Percentiles rank a stretch among this genome's conserved stretches.
phyloP scores from a whole-genome alignment of 495 filamentous ascomycete species.

The Talaromyces ruber region DNA sequence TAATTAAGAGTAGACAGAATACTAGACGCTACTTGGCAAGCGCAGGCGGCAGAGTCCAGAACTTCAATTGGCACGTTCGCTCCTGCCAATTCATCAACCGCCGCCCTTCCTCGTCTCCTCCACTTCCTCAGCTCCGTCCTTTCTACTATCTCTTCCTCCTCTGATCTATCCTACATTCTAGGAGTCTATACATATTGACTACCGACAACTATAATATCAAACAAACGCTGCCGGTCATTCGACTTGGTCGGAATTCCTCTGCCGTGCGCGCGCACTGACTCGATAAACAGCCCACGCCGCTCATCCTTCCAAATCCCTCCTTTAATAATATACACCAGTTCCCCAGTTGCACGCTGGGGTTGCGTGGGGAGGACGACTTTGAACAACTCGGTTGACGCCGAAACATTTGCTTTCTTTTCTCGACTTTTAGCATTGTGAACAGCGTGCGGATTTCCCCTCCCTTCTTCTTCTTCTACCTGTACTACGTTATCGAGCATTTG shows the following conservation, averaged over 20 bases:
- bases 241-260: neutral
- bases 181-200: neutral
- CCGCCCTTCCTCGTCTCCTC: neutral
- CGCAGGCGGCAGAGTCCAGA: constrained; percentile 1
- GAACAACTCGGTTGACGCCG: neutral
- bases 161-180: neutral
- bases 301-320: neutral
- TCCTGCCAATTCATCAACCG: constrained; percentile 1
- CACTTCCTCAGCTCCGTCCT: neutral
- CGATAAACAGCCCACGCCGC: neutral
- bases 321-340: neutral
- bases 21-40: neutral
- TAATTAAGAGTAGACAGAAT: neutral
- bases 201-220: neutral
- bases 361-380: neutral
- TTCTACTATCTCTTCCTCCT: neutral
- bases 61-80: constrained; percentile 3
- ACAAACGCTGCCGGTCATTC: neutral
- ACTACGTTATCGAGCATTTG: neutral
- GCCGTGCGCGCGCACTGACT: neutral
- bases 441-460: neutral
- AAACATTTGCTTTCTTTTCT: neutral
- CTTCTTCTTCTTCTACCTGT: neutral
- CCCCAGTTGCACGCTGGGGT: neutral
- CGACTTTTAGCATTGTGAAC: neutral